A percentile compares a stretch with the other conserved stretches of the same genome.
phyloP scores from a whole-genome alignment of 768 basidiomycete species.

The Russula olivacea region DNA sequence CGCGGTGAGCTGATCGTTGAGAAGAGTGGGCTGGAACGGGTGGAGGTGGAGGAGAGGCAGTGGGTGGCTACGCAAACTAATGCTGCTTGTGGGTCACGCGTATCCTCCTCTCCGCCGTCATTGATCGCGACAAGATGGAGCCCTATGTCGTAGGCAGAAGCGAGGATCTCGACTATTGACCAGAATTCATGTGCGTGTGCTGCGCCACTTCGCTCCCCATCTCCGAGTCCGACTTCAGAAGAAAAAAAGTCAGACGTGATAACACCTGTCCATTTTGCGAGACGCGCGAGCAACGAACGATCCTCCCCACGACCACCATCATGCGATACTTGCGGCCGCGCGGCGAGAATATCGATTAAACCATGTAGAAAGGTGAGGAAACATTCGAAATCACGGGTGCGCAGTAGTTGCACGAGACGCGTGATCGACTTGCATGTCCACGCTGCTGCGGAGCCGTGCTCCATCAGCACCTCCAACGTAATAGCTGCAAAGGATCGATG shows the following conservation, averaged over 20 bases:
- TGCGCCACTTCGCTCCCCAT: background rate
- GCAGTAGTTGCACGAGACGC: conserved; percentile 34
- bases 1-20: background rate
- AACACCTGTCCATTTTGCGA: conserved; percentile 29
- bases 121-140: background rate
- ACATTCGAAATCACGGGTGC: conserved; percentile 31
- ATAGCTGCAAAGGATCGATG: conserved; percentile 32
- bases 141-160: background rate
- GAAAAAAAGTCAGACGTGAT: conserved; percentile 25
- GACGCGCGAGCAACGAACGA: conserved; percentile 12
- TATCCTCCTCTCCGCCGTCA: background rate
- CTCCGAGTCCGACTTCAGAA: background rate
- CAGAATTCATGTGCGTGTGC: background rate
- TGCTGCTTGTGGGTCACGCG: conserved; percentile 1
- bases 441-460: conserved; percentile 24
- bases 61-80: conserved; percentile 8
- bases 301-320: conserved; percentile 3
- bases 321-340: background rate
- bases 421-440: conserved; percentile 43
- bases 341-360: conserved; percentile 26
- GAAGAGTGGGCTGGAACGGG: background rate
- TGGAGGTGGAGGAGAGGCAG: background rate
- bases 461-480: conserved; percentile 32
- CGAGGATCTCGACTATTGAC: conserved; percentile 14
- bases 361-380: conserved; percentile 32